Percentiles rank a stretch among this genome's conserved stretches.
These are phyloP conservation scores for Coemansia sp. DNA, from an alignment of 192 early-diverging fungal genomes.

Conservation along the genomic window DNA sequence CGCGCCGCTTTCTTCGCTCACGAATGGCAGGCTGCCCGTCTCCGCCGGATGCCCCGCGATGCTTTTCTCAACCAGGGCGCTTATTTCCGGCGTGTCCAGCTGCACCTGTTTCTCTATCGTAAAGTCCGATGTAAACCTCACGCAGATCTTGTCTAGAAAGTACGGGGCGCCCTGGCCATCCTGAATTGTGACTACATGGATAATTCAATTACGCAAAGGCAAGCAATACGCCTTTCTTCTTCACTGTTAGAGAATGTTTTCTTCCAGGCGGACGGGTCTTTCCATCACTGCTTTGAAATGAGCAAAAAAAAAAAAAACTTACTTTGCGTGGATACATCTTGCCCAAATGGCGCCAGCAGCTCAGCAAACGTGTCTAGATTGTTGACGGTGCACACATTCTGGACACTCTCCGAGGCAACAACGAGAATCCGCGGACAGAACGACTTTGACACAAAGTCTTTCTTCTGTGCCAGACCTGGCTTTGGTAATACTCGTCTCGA, in stretches of 20 bases:
- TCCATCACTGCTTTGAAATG: no score
- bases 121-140: slow-evolving; percentile 46
- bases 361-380: slow-evolving; percentile 44
- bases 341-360: slow-evolving; percentile 51
- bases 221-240: no score
- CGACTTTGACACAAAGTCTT: slow-evolving; percentile 52
- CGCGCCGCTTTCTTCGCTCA: slow-evolving; percentile 7
- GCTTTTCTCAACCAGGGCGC: slow-evolving; percentile 22
- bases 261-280: no score
- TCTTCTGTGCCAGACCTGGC: slow-evolving; percentile 41
- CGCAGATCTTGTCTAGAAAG: slow-evolving; percentile 50
- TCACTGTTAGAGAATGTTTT: no score
- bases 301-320: slow-evolving; percentile 6
- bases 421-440: slow-evolving; percentile 54
- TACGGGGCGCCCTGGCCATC: slow-evolving; percentile 54
- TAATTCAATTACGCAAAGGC: no score
- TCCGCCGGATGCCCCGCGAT: slow-evolving; percentile 7
- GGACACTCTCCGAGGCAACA: slow-evolving; percentile 22
- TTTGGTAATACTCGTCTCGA: slow-evolving; percentile 49
- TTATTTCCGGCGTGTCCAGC: slow-evolving; percentile 24
- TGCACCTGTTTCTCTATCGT: slow-evolving; percentile 18
- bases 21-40: slow-evolving; percentile 16
- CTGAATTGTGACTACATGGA: slow-evolving; percentile 49
- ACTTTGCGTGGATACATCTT: slow-evolving; percentile 53
- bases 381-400: slow-evolving; percentile 38